A percentile compares a stretch with the other conserved stretches of the same genome.
These are phyloP conservation scores for Aspergillus sp. DNA, from an alignment of 2,329 filamentous ascomycete genomes.

Conservation along the genomic window DNA sequence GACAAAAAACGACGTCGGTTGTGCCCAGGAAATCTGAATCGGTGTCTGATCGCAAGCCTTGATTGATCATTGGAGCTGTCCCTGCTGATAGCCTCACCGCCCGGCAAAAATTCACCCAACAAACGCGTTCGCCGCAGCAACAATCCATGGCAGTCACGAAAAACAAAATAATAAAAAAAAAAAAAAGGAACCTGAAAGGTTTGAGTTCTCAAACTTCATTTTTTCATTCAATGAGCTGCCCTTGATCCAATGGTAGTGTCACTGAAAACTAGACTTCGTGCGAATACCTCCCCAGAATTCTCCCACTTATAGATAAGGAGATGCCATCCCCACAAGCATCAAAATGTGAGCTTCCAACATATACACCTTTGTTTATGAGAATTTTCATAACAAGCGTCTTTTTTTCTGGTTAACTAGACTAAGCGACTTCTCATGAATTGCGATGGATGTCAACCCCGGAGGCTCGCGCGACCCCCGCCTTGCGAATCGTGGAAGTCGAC, in stretches of 20 bases:
- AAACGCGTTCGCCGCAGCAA: not conserved
- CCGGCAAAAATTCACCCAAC: conserved; percentile 6
- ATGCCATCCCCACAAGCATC: not conserved
- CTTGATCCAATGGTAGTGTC: not conserved
- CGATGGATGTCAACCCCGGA: conserved; percentile 15
- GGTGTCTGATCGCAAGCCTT: conserved; percentile 14
- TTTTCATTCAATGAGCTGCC: not conserved
- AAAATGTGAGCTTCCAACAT: not conserved
- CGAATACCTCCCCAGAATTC: not conserved
- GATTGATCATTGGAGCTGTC: conserved; percentile 6
- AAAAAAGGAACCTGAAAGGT: not conserved
- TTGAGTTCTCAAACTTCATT: not conserved
- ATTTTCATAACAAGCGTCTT: not conserved
- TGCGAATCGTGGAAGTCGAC: conserved; percentile 6
- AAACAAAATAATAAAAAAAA: not conserved
- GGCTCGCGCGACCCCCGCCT: conserved; percentile 25
- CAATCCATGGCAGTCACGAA: not conserved
- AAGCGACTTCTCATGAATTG: conserved; percentile 5
- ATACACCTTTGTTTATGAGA: not conserved
- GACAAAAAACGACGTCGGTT: conserved; percentile 2
- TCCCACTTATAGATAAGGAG: not conserved
- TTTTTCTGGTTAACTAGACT: not conserved
- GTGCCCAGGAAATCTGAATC: conserved; percentile 11
- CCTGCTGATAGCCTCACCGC: conserved; percentile 7
- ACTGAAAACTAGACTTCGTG: not conserved